Base-by-base conservation (phyloP, 441 rosid species). In the Gossypium gossypioides region DNA sequence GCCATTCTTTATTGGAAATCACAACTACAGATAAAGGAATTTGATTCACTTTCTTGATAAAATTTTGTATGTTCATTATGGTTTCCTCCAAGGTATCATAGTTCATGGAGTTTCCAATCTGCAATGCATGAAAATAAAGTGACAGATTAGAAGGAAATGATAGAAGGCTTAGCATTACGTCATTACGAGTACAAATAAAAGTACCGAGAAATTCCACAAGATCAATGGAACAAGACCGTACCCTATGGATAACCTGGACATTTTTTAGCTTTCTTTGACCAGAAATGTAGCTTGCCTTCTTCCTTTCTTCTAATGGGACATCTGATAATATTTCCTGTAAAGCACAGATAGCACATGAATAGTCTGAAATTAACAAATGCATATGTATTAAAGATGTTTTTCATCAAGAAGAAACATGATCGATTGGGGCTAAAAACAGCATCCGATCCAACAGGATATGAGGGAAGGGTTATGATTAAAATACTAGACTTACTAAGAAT, bases 41-140 rank as follows among this genome's bases (percentile, higher is more conserved):
- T 72, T 83, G 80, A 75, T 88, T 77, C 3, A 80, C 75, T 75
- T 82, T 82, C 80, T 69, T 88, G 67, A 79, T 15, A 25, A 88
- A 86, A 72, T 79, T 82, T 62, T 86, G 81, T 79, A 91, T 83
- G 70, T 83, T 78, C 64, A 75, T 60, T 80, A 91, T 81, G 3
- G 91, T 82, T 67, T 87, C 95, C 81, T 89, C 83, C 50, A 95
- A 76, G 12, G 91, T 84, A 52, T 92, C 93, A 75, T 87, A 86
- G 75, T 92, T 75, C 92, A 95, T 78, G 54, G 97, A 96, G 82
- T 89, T 95, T 74, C 99, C 97, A 75, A 91, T 74, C 99, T 95
- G 83, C 78, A 74, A 19, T 51, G 76, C 63, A 73, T 60, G 34
- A 19, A 54, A 71, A 72, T 44, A 74, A 63, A n/a, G 59, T 64